Evolutionary conservation across 176 grass and related monocot genomes (phyloP).

Genomic region (Aegilops sharonensis): DNA sequence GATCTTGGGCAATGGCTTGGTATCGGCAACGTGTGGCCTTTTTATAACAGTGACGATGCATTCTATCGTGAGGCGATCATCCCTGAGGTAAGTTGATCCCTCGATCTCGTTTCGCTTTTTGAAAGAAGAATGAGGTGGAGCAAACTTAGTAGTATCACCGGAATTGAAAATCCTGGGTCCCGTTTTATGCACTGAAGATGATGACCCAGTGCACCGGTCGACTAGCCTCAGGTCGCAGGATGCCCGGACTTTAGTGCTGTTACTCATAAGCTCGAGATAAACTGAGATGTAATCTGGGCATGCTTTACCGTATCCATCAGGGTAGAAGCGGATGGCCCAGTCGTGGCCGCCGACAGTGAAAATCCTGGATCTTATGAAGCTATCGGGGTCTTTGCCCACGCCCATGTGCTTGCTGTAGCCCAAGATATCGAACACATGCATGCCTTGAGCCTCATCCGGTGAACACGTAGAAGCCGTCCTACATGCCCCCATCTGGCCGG

Average conservation of each 20-base stretch:
- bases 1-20: background rate
- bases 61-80: background rate
- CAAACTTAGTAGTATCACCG: background rate
- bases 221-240: background rate
- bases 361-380: background rate
- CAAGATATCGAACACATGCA: background rate
- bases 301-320: background rate
- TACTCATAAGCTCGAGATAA: background rate
- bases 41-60: background rate
- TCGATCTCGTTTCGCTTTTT: background rate
- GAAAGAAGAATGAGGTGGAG: background rate
- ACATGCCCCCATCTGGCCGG: no score
- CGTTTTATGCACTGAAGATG: background rate
- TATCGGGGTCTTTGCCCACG: background rate
- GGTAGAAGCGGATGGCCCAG: background rate
- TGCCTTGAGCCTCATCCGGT: background rate
- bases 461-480: background rate
- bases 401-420: background rate
- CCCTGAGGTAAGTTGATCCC: background rate
- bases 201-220: background rate
- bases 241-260: background rate
- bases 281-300: background rate
- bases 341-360: background rate
- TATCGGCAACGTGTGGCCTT: background rate
- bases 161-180: background rate